Evolutionary conservation across 352 stramenopile species (phyloP).

Genomic region (Globisporangium irregulare): DNA sequence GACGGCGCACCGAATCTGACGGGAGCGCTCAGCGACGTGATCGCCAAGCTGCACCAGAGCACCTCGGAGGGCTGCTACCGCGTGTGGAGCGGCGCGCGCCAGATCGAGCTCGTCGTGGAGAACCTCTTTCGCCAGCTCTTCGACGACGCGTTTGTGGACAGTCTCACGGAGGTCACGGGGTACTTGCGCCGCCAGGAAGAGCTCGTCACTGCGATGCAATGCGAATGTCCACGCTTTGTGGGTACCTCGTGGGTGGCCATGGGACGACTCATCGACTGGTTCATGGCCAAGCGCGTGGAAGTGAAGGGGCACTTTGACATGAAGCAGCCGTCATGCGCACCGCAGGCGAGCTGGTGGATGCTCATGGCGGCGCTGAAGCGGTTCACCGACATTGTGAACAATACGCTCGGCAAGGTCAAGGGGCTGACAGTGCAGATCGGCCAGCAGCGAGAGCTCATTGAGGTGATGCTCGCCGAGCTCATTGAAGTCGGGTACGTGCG

Average conservation of each 20-base stretch:
- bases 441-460: conserved; percentile 14
- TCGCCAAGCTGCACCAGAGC: conserved; percentile 10
- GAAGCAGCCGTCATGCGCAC: conserved; percentile 15
- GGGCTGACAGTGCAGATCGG: conserved; percentile 10
- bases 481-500: conserved; percentile 18
- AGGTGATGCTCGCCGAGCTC: conserved; percentile 13
- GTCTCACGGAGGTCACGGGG: conserved; percentile 9
- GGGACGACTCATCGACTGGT: conserved; percentile 16
- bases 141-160: conserved; percentile 13
- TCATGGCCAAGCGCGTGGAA: conserved; percentile 7
- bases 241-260: conserved; percentile 16
- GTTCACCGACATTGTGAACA: conserved; percentile 13
- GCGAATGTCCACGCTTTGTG: conserved; percentile 17
- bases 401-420: conserved; percentile 8
- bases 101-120: conserved; percentile 11
- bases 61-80: conserved; percentile 12
- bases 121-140: conserved; percentile 12
- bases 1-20: conserved; percentile 1
- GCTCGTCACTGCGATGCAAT: conserved; percentile 11
- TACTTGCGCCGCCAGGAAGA: conserved; percentile 12
- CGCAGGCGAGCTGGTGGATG: conserved; percentile 11
- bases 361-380: conserved; percentile 21
- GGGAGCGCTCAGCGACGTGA: neutral
- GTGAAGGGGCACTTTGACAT: conserved; percentile 19
- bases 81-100: conserved; percentile 15